A percentile compares a stretch with the other conserved stretches of the same genome.
Evolutionary conservation across 2,329 filamentous ascomycete species (phyloP).

Genomic region (Apiospora rasikravindrae): DNA sequence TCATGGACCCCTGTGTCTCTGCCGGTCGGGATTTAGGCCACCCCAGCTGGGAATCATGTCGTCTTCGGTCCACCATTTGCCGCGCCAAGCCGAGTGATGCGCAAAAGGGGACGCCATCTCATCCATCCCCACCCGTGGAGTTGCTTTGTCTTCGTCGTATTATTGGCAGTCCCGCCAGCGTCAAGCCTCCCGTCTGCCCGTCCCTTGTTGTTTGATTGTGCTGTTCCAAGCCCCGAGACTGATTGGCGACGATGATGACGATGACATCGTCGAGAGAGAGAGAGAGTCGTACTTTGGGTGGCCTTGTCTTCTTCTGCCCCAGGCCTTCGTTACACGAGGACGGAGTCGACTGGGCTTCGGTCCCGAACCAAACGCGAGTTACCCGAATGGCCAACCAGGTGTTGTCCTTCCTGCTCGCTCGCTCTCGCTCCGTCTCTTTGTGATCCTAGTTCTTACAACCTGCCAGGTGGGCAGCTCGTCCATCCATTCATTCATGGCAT

Average conservation of each 20-base stretch:
- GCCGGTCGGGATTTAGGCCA: conserved; percentile 1
- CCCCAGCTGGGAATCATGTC: background rate
- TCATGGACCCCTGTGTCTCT: conserved; percentile 1
- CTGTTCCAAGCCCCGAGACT: conserved; percentile 12
- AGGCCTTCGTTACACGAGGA: background rate
- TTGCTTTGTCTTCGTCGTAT: conserved; percentile 9
- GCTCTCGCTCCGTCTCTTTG: background rate
- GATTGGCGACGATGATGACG: conserved; percentile 7
- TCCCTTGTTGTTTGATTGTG: background rate
- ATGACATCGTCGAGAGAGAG: background rate
- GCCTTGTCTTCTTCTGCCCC: background rate
- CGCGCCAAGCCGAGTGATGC: background rate
- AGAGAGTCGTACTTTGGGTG: background rate
- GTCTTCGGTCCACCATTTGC: conserved; percentile 6
- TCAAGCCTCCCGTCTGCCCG: background rate
- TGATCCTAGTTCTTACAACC: background rate
- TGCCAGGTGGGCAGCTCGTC: background rate
- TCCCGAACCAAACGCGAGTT: conserved; percentile 3
- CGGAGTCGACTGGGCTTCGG: background rate
- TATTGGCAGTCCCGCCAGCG: background rate
- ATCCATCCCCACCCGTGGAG: background rate
- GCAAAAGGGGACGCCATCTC: background rate
- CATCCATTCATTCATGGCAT: background rate
- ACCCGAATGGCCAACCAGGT: background rate
- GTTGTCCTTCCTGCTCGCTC: background rate